Evolutionary conservation across 2,329 filamentous ascomycete genomes (phyloP).

Genomic region (Chaetothyriales sp.): DNA sequence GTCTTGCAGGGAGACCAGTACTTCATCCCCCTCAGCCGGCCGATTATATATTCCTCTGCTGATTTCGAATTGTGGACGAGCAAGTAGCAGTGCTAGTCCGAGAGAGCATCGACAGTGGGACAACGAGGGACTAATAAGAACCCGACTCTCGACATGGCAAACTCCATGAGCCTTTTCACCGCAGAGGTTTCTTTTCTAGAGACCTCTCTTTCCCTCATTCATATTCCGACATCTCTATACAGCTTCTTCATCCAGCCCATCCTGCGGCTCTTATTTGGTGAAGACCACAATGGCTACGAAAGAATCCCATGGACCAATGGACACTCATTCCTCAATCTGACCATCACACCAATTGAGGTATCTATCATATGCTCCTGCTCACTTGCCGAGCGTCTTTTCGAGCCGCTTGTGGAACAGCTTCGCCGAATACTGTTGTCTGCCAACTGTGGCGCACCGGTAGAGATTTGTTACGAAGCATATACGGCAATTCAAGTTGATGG

Average conservation of each 20-base stretch:
- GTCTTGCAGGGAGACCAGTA: background rate
- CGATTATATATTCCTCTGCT: background rate
- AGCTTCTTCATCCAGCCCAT: slow-evolving; percentile 70
- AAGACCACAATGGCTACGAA: slow-evolving; percentile 28
- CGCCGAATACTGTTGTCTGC: slow-evolving; percentile 23
- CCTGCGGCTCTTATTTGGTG: slow-evolving; percentile 64
- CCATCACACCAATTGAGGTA: slow-evolving; percentile 80
- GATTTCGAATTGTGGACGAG: background rate
- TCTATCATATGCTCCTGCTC: slow-evolving; percentile 74
- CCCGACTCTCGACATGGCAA: slow-evolving; percentile 6
- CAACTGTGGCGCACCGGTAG: slow-evolving; percentile 32
- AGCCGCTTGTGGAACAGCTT: slow-evolving; percentile 52
- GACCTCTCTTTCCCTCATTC: slow-evolving; percentile 72
- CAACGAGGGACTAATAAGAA: background rate
- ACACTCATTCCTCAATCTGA: slow-evolving; percentile 83
- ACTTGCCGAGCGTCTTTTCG: slow-evolving; percentile 60
- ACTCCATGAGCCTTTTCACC: slow-evolving; percentile 17
- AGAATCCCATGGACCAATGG: slow-evolving; percentile 30
- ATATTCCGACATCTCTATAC: slow-evolving; percentile 70
- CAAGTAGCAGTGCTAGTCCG: background rate
- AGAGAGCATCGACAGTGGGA: background rate
- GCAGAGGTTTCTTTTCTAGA: slow-evolving; percentile 32
- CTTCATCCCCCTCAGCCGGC: background rate
- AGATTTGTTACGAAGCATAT: slow-evolving; percentile 70
- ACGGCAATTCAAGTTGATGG: slow-evolving; percentile 80